Evolutionary conservation across 2,329 filamentous ascomycete genomes (phyloP).

Genomic region (Xylaria sp.): DNA sequence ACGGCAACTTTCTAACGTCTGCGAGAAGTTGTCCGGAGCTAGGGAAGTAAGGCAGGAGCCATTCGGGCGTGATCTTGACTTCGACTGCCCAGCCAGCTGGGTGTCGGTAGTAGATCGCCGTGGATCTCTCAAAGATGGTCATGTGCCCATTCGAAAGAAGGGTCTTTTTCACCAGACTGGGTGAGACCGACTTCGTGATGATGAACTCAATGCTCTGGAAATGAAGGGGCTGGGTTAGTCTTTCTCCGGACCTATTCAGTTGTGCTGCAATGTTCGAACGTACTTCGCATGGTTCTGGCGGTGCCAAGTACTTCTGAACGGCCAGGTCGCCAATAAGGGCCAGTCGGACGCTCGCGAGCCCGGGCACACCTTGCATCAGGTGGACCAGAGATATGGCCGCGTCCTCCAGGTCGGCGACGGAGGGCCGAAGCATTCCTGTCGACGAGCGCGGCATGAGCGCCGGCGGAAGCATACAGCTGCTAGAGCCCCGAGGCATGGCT

Average conservation of each 20-base stretch:
- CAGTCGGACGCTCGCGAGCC: slow-evolving; percentile 16
- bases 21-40: slow-evolving; percentile 9
- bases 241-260: not conserved
- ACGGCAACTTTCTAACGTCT: slow-evolving; percentile 14
- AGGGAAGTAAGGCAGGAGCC: slow-evolving; percentile 21
- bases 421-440: slow-evolving; percentile 14
- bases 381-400: slow-evolving; percentile 17
- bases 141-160: slow-evolving; percentile 15
- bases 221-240: not conserved
- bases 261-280: not conserved
- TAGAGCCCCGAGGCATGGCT: not conserved
- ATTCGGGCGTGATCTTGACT: slow-evolving; percentile 21
- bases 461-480: slow-evolving; percentile 1
- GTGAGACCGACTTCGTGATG: slow-evolving; percentile 15
- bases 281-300: slow-evolving; percentile 14
- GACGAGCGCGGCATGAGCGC: slow-evolving; percentile 13
- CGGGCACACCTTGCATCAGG: slow-evolving; percentile 17
- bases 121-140: slow-evolving; percentile 13
- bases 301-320: slow-evolving; percentile 17
- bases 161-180: slow-evolving; percentile 20
- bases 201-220: slow-evolving; percentile 21
- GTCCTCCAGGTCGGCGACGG: slow-evolving; percentile 17
- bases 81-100: slow-evolving; percentile 18
- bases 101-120: slow-evolving; percentile 18
- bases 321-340: slow-evolving; percentile 20